Base-by-base conservation (phyloP, 176 grass and related monocot genomes). In the Oryza meyeriana region DNA sequence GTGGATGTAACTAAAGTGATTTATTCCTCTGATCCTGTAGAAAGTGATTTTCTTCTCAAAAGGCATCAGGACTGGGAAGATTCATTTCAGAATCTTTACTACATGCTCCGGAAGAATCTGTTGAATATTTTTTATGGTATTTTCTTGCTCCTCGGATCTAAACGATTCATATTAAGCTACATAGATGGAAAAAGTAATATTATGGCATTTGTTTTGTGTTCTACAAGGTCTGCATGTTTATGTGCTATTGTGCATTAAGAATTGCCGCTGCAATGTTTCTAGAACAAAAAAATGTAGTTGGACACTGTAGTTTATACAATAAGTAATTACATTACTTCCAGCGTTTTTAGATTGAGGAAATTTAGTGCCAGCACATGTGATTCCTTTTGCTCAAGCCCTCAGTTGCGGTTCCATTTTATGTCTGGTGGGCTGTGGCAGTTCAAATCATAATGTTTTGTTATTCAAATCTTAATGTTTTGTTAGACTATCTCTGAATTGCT, bases 81-180 rank as follows among this genome's bases (percentile, higher is more conserved):
- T 83, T 99, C 96, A 1, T 93, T 99, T 82, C 80, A 87, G 39
- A 91, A 87, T 88, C 89, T 99, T 68, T 99, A 99, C 50, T 88
- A 84, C 61, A 95, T 90, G 96, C 82, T 99, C 35, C 88, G 96
- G 88, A 99, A 92, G 73, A 93, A 93, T 69, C 73, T 83, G 61
- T 78, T 88, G 55, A 88, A 84, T 78, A 88, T 99, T 11, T 99
- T 99, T 82, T 99, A 99, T 99, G 96, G 96, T 99, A 93, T 45
- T 14, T 76, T 82, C 61, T 71, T 66, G 27, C 58, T 70, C 42
- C 36, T 67, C 13, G 62, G 1, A 77, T 13, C 35, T 36, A 35
- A 70, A 41, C 29, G 18, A 42, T 82, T 61, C 52, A 7, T 64
- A 72, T 18, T 69, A 24, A 76, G 4, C 63, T 71, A 22, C 2